A percentile compares a stretch with the other conserved stretches of the same genome.
phyloP scores from a whole-genome alignment of 2,329 filamentous ascomycete species.

The Xylaria sp. region DNA sequence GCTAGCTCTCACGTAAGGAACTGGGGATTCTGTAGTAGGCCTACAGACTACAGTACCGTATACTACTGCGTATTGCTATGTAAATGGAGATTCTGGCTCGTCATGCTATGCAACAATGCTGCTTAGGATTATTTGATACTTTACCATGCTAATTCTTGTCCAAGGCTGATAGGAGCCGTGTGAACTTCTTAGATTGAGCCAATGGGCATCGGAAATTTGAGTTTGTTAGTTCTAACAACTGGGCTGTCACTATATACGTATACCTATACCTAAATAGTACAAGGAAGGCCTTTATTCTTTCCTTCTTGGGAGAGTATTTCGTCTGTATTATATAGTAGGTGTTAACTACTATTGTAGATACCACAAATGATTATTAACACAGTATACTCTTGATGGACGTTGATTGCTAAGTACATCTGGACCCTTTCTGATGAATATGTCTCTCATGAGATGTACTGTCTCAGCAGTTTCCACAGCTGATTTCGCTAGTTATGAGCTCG shows the following conservation, averaged over 20 bases:
- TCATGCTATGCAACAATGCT: slow-evolving; percentile 13
- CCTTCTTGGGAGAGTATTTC: neutral
- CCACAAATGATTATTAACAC: slow-evolving; percentile 10
- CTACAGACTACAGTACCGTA: neutral
- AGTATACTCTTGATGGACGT: slow-evolving; percentile 17
- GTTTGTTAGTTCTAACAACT: neutral
- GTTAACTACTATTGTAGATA: neutral
- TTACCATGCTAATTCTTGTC: neutral
- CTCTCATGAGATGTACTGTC: slow-evolving; percentile 32
- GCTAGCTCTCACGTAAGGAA: slow-evolving; percentile 33
- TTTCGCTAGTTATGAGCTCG: slow-evolving; percentile 22
- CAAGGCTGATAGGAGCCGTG: neutral
- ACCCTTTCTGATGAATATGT: slow-evolving; percentile 24
- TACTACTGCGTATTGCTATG: neutral
- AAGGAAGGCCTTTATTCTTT: neutral
- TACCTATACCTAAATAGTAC: too few species aligned
- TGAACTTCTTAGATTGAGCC: neutral
- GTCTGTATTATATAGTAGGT: too few species aligned
- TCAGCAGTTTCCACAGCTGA: slow-evolving; percentile 29
- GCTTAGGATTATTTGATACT: neutral
- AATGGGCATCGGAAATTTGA: neutral
- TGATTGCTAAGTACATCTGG: slow-evolving; percentile 9
- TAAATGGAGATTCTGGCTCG: neutral
- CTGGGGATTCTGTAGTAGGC: neutral
- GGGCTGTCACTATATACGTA: neutral